Conservation (phyloP, 345 rosid genomes). For the Punica granatum region DNA sequence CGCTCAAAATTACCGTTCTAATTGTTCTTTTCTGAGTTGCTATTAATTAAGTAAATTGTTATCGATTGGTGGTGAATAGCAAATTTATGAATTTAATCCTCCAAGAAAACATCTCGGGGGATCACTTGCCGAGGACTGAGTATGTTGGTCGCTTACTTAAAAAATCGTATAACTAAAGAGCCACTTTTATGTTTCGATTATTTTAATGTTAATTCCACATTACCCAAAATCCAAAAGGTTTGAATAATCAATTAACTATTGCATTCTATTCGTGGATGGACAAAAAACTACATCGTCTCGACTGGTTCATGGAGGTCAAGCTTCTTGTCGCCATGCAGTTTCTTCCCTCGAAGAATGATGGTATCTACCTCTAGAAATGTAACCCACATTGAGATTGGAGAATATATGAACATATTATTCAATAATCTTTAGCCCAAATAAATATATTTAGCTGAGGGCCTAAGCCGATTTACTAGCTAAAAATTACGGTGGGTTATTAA, state of each 20-base stretch:
- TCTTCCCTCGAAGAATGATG: not conserved
- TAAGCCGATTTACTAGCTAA: too few species aligned
- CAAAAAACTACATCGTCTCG: too few species aligned
- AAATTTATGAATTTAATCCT: not conserved
- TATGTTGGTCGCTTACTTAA: slow-evolving; percentile 13
- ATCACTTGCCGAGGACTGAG: slow-evolving; percentile 9
- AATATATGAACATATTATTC: not conserved
- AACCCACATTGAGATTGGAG: not conserved
- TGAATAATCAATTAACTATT: not conserved
- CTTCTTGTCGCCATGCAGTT: not conserved
- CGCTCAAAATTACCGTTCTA: too few species aligned
- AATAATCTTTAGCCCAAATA: too few species aligned
- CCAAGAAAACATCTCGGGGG: not conserved
- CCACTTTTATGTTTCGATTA: not conserved
- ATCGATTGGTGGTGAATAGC: not conserved
- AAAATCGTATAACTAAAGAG: not conserved
- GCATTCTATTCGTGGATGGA: too few species aligned
- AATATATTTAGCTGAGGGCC: too few species aligned
- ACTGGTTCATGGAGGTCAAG: not conserved
- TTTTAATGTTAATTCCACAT: not conserved
- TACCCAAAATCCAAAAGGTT: not conserved
- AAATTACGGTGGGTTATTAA: too few species aligned
- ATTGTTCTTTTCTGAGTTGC: too few species aligned
- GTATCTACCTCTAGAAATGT: not conserved
- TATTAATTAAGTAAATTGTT: not conserved